Evolutionary conservation across 2,329 filamentous ascomycete species (phyloP), one percentile per base, ranked within the genome.

Genomic region (Sporothrix humicola): DNA sequence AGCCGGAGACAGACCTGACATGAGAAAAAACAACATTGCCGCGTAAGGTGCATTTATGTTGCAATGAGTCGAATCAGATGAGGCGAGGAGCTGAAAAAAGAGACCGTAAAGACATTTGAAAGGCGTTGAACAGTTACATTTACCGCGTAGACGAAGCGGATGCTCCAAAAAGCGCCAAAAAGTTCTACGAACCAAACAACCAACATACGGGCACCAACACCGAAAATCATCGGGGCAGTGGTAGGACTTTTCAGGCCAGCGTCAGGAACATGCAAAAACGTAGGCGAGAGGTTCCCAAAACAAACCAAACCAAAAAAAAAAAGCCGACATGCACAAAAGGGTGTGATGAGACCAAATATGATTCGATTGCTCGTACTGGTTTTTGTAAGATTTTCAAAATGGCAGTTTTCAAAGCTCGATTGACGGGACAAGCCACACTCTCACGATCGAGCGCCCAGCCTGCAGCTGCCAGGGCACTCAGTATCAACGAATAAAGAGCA

Each of bases 51-150:
- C 6, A 8, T 37, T 37, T 37, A 37, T 37, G 31, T 37, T 5
- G 7, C 31, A 37, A 37, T 37, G 31, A 15, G 58, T 61, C 58
- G 31, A 61, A 42, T 61, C 31, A 65, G 59, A 65, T 13, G 37
- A 46, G 37, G 37, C 59, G n/a, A 65, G 59, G 59, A 65, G 37
- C 59, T 65, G 59, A 46, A 23, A n/a, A 37, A 17, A 59, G 56
- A 15, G 23, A 13, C 44, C 37, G 59, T 6, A 26, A 26, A 26
- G 23, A 26, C 23, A 26, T 26, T 26, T 26, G 23, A 37, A 37
- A 37, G 31, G 31, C 31, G 31, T 37, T 37, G 31, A 7, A 37
- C 31, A 7, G 4, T 37, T 37, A 6, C 23, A 26, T 26, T 26
- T 3, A 26, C 23, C 23, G 23, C 23, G 23, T 26, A 26, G 23